phyloP scores from a whole-genome alignment of 441 rosid genomes.

The Gossypium gossypioides region DNA sequence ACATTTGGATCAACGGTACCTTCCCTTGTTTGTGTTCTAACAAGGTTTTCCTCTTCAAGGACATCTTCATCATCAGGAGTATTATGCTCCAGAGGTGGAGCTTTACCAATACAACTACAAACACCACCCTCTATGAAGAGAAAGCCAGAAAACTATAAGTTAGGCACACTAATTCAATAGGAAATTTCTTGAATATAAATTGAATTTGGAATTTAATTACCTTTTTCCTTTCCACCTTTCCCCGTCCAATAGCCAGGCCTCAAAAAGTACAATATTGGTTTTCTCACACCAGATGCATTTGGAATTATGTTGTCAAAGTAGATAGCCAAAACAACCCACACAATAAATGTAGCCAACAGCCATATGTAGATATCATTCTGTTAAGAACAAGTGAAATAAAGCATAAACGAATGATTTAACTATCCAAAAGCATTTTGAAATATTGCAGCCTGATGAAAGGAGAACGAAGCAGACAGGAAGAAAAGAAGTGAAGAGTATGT shows the following conservation, averaged over 20 bases:
- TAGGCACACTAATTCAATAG: slow-evolving; percentile 13
- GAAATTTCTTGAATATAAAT: not conserved
- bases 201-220: slow-evolving; percentile 27
- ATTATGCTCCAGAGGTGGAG: slow-evolving; percentile 41
- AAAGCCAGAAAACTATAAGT: slow-evolving; percentile 12
- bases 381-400: slow-evolving; percentile 19
- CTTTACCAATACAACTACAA: slow-evolving; percentile 65
- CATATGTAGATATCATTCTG: slow-evolving; percentile 66
- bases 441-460: not conserved
- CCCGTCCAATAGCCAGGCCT: slow-evolving; percentile 84
- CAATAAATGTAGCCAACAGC: slow-evolving; percentile 48
- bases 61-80: slow-evolving; percentile 79
- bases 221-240: slow-evolving; percentile 61
- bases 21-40: slow-evolving; percentile 44
- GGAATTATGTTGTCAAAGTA: slow-evolving; percentile 81
- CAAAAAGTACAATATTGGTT: slow-evolving; percentile 57
- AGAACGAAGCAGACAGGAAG: not conserved
- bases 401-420: slow-evolving; percentile 5
- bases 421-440: not conserved
- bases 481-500: not conserved
- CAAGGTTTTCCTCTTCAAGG: slow-evolving; percentile 67
- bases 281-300: slow-evolving; percentile 75
- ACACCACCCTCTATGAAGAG: slow-evolving; percentile 60
- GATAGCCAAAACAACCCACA: slow-evolving; percentile 68
- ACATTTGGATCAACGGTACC: slow-evolving; percentile 41